These are phyloP conservation scores for Boletus insuetus DNA, from an alignment of 768 basidiomycete genomes.

Conservation along the genomic window DNA sequence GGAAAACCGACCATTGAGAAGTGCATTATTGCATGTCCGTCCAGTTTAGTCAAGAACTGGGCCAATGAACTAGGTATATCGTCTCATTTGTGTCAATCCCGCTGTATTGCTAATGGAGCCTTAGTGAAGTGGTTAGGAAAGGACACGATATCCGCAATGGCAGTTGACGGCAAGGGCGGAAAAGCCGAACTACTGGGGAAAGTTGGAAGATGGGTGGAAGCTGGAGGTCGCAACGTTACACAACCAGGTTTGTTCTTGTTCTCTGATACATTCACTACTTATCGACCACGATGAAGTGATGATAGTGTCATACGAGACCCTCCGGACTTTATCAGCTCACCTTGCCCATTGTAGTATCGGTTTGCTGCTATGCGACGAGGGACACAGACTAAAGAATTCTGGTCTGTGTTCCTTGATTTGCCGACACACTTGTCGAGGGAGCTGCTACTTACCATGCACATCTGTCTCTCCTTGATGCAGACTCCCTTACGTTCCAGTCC, in stretches of 20 bases:
- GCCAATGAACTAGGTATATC: slow-evolving; percentile 86
- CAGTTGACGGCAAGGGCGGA: slow-evolving; percentile 89
- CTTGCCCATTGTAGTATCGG: slow-evolving; percentile 83
- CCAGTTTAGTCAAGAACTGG: slow-evolving; percentile 97
- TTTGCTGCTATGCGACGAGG: slow-evolving; percentile 93
- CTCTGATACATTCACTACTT: not conserved
- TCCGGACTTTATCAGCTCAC: slow-evolving; percentile 75
- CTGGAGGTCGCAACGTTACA: slow-evolving; percentile 84
- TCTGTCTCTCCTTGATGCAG: slow-evolving; percentile 37
- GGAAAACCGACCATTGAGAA: slow-evolving; percentile 91
- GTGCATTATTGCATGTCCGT: slow-evolving; percentile 95
- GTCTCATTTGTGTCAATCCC: not conserved
- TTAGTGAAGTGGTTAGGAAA: slow-evolving; percentile 95
- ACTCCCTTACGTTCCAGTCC: slow-evolving; percentile 84
- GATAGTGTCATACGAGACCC: slow-evolving; percentile 97
- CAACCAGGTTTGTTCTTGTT: slow-evolving; percentile 65
- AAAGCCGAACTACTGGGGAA: slow-evolving; percentile 76
- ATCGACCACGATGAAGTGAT: slow-evolving; percentile 58
- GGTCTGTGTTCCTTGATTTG: slow-evolving; percentile 44
- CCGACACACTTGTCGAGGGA: not conserved
- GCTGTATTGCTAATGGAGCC: not conserved
- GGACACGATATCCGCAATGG: slow-evolving; percentile 75
- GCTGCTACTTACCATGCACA: not conserved
- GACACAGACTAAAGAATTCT: slow-evolving; percentile 94
- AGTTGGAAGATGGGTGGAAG: slow-evolving; percentile 87